These are phyloP conservation scores for Boletus bicolor DNA, from an alignment of 768 basidiomycete genomes.

Conservation along the genomic window DNA sequence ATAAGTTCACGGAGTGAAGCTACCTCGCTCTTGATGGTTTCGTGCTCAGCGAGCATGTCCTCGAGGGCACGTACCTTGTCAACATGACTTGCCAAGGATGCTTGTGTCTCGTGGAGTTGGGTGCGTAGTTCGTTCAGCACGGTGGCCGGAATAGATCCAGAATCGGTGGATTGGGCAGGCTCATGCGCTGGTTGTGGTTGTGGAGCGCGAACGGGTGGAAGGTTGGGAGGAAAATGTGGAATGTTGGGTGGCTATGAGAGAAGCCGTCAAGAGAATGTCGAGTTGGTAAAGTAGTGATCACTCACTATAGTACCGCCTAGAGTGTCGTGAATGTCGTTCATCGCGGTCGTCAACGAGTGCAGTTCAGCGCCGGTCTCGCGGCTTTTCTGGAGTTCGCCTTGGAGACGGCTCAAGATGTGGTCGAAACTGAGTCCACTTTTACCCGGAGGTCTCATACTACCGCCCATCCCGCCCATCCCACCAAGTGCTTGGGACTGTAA, in stretches of 20 bases:
- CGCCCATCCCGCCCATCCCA: constrained; percentile 77
- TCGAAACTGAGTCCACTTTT: constrained; percentile 91
- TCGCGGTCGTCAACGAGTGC: constrained; percentile 66
- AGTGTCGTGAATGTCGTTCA: constrained; percentile 91
- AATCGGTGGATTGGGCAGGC: constrained; percentile 27
- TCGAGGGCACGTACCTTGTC: constrained; percentile 85
- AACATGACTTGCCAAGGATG: constrained; percentile 69
- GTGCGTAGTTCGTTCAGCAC: constrained; percentile 64
- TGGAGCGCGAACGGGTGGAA: constrained; percentile 63
- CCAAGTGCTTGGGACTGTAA: constrained; percentile 58
- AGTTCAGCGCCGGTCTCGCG: constrained; percentile 90
- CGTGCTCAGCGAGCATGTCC: constrained; percentile 78
- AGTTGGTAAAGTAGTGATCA: constrained; percentile 9
- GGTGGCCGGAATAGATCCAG: constrained; percentile 24
- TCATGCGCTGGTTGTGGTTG: constrained; percentile 22
- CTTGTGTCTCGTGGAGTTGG: constrained; percentile 83
- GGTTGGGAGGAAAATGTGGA: constrained; percentile 58
- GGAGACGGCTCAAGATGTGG: constrained; percentile 82
- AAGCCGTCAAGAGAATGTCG: constrained; percentile 1
- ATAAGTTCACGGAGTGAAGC: constrained; percentile 66
- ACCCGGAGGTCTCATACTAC: constrained; percentile 65
- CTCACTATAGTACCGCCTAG: constrained; percentile 78
- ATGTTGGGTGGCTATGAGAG: constrained; percentile 52
- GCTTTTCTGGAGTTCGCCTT: constrained; percentile 93
- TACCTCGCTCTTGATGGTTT: constrained; percentile 77